Evolutionary conservation across 169 alveolate species (phyloP).

Genomic region (Cyclospora cayetanensis): DNA sequence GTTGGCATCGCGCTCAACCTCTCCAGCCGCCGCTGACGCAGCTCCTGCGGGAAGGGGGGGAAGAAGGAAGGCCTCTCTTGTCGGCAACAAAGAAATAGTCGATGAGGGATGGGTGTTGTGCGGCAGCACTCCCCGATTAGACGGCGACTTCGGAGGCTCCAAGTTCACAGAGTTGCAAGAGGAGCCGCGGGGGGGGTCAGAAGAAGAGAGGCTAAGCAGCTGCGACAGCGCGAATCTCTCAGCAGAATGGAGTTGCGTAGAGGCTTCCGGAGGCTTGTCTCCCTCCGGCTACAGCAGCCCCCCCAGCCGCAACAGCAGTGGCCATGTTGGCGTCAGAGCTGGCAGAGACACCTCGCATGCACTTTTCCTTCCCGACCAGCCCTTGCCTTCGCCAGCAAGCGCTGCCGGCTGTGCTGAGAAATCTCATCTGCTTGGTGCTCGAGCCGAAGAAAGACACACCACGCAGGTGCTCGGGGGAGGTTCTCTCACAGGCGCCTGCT

Average conservation of each 20-base stretch:
- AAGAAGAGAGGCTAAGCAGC: neutral
- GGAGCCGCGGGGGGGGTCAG: neutral
- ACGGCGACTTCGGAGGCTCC: neutral
- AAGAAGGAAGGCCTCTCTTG: neutral
- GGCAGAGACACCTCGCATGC: neutral
- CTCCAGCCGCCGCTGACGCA: neutral
- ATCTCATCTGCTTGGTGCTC: no score
- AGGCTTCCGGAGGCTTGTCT: neutral
- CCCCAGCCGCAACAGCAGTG: neutral
- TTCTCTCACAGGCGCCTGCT: no score
- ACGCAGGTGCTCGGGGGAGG: no score
- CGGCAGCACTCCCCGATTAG: neutral
- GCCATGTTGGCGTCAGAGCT: neutral
- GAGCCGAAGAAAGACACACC: no score
- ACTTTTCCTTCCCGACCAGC: neutral
- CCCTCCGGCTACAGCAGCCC: slow-evolving; percentile 15
- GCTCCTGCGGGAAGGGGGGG: neutral
- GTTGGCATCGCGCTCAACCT: neutral
- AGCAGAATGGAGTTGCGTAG: slow-evolving; percentile 17
- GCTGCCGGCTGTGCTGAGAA: no score
- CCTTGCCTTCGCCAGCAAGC: no score
- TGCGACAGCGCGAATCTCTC: neutral
- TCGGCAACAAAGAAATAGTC: neutral
- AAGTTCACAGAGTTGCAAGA: neutral
- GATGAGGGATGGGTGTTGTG: slow-evolving; percentile 4